Conservation (phyloP, 2,329 filamentous ascomycete species). For the Phaeophleospora eucalypticola region DNA sequence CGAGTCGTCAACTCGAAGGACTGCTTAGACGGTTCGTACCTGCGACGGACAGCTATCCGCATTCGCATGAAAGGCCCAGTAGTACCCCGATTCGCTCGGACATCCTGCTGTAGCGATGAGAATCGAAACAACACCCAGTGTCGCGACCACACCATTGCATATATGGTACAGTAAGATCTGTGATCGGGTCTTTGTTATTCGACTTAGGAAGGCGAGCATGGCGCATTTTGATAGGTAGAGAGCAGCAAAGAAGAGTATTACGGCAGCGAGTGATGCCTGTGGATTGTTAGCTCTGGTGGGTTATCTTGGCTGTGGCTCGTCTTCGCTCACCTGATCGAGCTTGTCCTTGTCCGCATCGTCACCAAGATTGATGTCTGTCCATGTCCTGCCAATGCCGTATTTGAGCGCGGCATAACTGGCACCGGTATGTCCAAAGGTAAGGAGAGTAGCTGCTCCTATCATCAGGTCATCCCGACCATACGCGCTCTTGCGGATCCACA, state of each 20-base stretch:
- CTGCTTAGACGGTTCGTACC: constrained; percentile 16
- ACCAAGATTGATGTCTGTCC: constrained; percentile 13
- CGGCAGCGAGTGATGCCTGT: constrained; percentile 26
- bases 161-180: constrained; percentile 26
- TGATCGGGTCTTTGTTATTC: constrained; percentile 27
- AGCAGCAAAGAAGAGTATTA: constrained; percentile 29
- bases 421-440: constrained; percentile 28
- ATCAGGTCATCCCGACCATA: constrained; percentile 30
- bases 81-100: constrained; percentile 23
- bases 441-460: constrained; percentile 27
- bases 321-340: constrained; percentile 24
- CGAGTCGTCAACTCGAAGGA: no score
- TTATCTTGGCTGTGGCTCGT: not conserved
- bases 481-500: constrained; percentile 28
- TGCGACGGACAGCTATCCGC: constrained; percentile 24
- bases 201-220: constrained; percentile 30
- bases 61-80: constrained; percentile 29
- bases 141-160: constrained; percentile 21
- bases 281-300: constrained; percentile 3
- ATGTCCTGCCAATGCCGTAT: constrained; percentile 28
- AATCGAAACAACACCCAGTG: constrained; percentile 29
- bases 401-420: constrained; percentile 27
- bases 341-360: constrained; percentile 13
- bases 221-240: constrained; percentile 32
- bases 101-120: constrained; percentile 28